Percentiles rank a stretch among this genome's conserved stretches.
Evolutionary conservation across 2,329 filamentous ascomycete genomes (phyloP).

Genomic region (Stylonectria norvegica): DNA sequence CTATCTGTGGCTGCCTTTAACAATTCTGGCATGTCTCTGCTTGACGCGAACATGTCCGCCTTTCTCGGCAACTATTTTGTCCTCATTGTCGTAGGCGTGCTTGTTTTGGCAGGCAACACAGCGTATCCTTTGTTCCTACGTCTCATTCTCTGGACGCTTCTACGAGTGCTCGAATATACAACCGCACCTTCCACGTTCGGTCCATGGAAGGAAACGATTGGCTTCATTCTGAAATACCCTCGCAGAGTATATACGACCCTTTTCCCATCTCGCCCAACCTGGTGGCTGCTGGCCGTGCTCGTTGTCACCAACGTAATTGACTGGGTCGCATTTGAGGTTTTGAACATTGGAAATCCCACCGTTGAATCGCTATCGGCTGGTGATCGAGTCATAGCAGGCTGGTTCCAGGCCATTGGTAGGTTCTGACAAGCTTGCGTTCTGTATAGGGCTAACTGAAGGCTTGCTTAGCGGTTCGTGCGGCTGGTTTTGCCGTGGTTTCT

Average conservation of each 20-base stretch:
- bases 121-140: conserved; percentile 63
- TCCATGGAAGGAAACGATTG: conserved; percentile 47
- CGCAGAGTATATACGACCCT: conserved; percentile 60
- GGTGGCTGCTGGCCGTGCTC: conserved; percentile 62
- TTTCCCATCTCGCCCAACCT: conserved; percentile 61
- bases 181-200: conserved; percentile 36
- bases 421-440: conserved; percentile 6
- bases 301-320: conserved; percentile 59
- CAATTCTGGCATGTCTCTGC: conserved; percentile 66
- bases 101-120: conserved; percentile 64
- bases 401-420: conserved; percentile 60
- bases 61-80: conserved; percentile 54
- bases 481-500: conserved; percentile 63
- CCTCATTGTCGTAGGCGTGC: conserved; percentile 50
- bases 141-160: conserved; percentile 53
- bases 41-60: conserved; percentile 63
- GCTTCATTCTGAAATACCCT: conserved; percentile 54
- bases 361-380: conserved; percentile 50
- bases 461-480: conserved; percentile 55
- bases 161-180: conserved; percentile 38
- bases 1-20: conserved; percentile 67
- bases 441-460: conserved; percentile 6
- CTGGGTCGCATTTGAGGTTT: conserved; percentile 63
- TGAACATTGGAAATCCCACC: conserved; percentile 59
- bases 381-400: conserved; percentile 57